These are phyloP conservation scores for Rhododendron williamsianum DNA, from an alignment of 148 eudicot species.

Conservation along the genomic window DNA sequence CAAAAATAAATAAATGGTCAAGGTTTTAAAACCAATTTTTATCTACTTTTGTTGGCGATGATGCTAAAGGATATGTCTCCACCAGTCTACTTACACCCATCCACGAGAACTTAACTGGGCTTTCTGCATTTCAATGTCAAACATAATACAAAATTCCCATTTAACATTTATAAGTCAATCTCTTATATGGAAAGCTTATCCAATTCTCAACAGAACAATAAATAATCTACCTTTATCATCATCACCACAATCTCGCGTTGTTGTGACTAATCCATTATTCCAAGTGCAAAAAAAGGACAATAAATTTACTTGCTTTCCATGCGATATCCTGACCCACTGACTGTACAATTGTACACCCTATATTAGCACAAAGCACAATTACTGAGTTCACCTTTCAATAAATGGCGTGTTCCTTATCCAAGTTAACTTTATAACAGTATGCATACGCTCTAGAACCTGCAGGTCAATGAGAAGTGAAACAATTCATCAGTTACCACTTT, in stretches of 20 bases:
- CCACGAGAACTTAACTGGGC: background rate
- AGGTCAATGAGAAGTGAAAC: constrained; percentile 11
- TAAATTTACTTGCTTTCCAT: background rate
- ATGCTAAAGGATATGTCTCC: background rate
- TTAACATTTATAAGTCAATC: background rate
- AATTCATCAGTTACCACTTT: constrained; percentile 5
- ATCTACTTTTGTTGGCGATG: background rate
- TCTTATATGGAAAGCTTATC: background rate
- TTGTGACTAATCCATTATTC: background rate
- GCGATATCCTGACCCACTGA: background rate
- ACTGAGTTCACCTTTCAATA: constrained; percentile 48
- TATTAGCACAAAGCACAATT: background rate
- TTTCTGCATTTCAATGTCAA: background rate
- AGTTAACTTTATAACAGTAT: constrained; percentile 59
- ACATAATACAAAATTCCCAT: background rate
- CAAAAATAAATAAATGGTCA: background rate
- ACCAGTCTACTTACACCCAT: background rate
- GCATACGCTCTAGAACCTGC: constrained; percentile 69
- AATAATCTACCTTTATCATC: background rate
- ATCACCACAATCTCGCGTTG: background rate
- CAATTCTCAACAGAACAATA: background rate
- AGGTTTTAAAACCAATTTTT: background rate
- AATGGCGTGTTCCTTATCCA: constrained; percentile 88
- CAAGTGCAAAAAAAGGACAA: background rate
- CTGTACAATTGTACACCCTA: background rate